Percentiles rank a stretch among this genome's conserved stretches.
phyloP scores from a whole-genome alignment of 148 eudicot genomes.

The Mesembryanthemum crystallinum region DNA sequence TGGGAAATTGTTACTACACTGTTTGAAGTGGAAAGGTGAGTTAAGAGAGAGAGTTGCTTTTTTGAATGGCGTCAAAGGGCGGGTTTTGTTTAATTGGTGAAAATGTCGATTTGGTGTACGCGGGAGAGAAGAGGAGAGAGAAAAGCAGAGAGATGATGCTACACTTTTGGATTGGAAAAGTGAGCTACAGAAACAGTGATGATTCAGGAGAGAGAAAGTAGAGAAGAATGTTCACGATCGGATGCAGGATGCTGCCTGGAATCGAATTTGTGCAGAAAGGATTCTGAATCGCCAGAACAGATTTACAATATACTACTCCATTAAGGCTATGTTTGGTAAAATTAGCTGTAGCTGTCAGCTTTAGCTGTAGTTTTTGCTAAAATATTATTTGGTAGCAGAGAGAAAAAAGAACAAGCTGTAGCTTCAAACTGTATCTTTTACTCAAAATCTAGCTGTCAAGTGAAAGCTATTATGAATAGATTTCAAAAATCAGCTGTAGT shows the following conservation, averaged over 20 bases:
- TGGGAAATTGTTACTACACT: background rate
- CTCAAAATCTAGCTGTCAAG: too few relatives aligned
- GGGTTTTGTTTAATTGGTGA: conserved; percentile 1
- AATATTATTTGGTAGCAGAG: too few relatives aligned
- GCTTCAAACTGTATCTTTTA: too few relatives aligned
- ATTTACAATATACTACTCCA: too few relatives aligned
- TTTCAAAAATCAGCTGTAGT: too few relatives aligned
- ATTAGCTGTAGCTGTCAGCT: too few relatives aligned
- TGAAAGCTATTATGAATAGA: too few relatives aligned
- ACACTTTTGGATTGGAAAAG: background rate
- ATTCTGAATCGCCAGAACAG: background rate
- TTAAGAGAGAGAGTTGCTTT: conserved; percentile 8
- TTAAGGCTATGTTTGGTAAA: too few relatives aligned
- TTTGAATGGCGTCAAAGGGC: conserved; percentile 26
- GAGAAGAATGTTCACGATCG: conserved; percentile 9
- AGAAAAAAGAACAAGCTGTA: too few relatives aligned
- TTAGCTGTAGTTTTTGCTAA: too few relatives aligned
- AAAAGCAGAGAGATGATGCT: background rate
- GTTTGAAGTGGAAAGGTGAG: conserved; percentile 5
- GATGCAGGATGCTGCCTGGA: background rate
- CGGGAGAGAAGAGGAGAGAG: conserved; percentile 2
- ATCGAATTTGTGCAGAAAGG: background rate
- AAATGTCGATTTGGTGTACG: background rate
- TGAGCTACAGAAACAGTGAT: background rate
- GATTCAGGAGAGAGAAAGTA: conserved; percentile 4